Evolutionary conservation across 306 rosid genomes (phyloP).

Genomic region (Vigna reflexopilosa): DNA sequence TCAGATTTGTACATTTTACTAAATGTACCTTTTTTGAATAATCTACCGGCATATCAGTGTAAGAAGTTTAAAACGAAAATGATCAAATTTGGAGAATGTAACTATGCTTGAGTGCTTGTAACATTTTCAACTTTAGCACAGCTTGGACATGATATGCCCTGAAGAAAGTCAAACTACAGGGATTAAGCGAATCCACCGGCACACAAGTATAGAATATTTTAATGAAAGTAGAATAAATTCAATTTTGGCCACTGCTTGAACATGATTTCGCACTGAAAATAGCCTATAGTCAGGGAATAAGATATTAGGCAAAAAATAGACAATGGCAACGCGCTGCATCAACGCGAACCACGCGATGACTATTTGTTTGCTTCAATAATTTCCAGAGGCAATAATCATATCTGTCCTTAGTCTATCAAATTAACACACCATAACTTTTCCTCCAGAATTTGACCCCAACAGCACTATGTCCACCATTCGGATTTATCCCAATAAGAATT

Average conservation of each 20-base stretch:
- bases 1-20: neutral
- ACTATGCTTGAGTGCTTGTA: neutral
- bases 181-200: neutral
- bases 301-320: constrained; percentile 22
- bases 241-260: constrained; percentile 6
- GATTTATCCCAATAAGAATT: constrained; percentile 13
- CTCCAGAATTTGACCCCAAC: constrained; percentile 7
- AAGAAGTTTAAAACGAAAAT: neutral
- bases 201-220: neutral
- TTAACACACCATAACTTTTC: constrained; percentile 13
- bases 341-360: constrained; percentile 10
- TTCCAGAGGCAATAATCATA: constrained; percentile 9
- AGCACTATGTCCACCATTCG: neutral
- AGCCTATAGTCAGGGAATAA: neutral
- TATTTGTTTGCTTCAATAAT: constrained; percentile 31
- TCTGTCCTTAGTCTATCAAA: neutral
- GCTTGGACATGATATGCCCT: constrained; percentile 12
- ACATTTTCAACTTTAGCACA: neutral
- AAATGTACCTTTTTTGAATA: neutral
- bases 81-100: neutral
- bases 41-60: neutral
- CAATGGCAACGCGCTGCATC: neutral
- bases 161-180: neutral
- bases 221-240: constrained; percentile 1
- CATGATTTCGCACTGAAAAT: constrained; percentile 26